Base-by-base conservation (phyloP, 2,329 filamentous ascomycete species). In the Dactylonectria macrodidyma region DNA sequence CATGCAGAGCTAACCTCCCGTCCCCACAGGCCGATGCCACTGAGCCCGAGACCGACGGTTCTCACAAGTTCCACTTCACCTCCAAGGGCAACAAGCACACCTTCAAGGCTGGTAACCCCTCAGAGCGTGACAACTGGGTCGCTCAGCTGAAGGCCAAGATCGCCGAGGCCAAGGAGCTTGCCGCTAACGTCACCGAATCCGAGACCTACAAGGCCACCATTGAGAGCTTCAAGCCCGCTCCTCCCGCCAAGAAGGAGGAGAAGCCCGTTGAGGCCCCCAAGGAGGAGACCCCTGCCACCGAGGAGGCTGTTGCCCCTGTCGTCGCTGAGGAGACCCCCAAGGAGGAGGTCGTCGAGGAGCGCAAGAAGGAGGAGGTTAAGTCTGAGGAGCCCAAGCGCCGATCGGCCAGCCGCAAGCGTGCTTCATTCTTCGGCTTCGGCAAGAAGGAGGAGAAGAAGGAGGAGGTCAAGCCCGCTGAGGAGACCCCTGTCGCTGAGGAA, bases 71-170 rank as follows among this genome's bases (percentile, higher is more conserved):
- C 87, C 86, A 90, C 79, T 93, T 98, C 87, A 93, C 92, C 80
- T 84, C 93, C 79, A 91, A 92, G 83, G 93, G 92, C 75, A 92
- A 97, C 85, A 97, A 97, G 90, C 95, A 98, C 89, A 89, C 89
- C 68, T 97, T 99, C 88, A 95, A 98, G 89, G 94, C 95, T 65
- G 78, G 86, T 77, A 91, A 79, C 77, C 77, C 89, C 56, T 85
- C 90, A 67, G 95, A 98, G 85, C 95, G 95, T 80, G 94, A 97
- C 83, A 94, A 93, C 88, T 98, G 96, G 96, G 90, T 97, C 77
- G 85, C 90, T 70, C 92, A 95, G 78, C 82, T 97, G 75, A 95
- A 96, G 89, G 84, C 89, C 78, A 94, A 95, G 87, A 89, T 93
- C 60, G 88, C 91, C 59, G 94, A 97, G 85, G 95, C 94, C 78